Conservation (phyloP, 2,329 filamentous ascomycete genomes). For the Claviceps maximensis region DNA sequence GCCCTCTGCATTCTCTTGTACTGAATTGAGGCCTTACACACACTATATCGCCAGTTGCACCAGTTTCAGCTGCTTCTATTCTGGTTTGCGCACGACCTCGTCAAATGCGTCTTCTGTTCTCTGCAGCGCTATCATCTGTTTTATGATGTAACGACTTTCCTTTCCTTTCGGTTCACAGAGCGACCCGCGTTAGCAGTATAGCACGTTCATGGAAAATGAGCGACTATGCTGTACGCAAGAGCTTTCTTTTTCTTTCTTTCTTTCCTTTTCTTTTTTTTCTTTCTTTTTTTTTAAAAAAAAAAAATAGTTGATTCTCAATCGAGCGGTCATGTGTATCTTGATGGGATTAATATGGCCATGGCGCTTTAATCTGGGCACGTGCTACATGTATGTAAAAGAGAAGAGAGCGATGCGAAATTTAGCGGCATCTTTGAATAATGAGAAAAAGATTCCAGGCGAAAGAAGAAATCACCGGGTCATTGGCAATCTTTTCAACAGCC, state of each 20-base stretch:
- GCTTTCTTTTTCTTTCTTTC: no score
- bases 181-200: constrained; percentile 25
- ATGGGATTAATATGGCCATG: not conserved
- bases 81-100: not conserved
- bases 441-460: no score
- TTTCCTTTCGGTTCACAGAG: not conserved
- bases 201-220: not conserved
- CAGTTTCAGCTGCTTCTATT: not conserved
- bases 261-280: no score
- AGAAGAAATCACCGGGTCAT: not conserved
- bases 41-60: no score
- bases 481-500: not conserved
- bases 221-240: not conserved
- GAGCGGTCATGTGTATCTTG: not conserved
- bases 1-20: constrained; percentile 10
- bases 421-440: no score
- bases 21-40: not conserved
- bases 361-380: not conserved
- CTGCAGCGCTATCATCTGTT: not conserved
- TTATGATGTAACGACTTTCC: constrained; percentile 4
- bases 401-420: no score
- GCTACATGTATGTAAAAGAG: not conserved
- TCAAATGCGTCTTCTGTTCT: not conserved
- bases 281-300: not conserved
- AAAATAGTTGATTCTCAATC: not conserved